phyloP scores from a whole-genome alignment of 2,329 filamentous ascomycete genomes.

The Alternaria triticimaculans region DNA sequence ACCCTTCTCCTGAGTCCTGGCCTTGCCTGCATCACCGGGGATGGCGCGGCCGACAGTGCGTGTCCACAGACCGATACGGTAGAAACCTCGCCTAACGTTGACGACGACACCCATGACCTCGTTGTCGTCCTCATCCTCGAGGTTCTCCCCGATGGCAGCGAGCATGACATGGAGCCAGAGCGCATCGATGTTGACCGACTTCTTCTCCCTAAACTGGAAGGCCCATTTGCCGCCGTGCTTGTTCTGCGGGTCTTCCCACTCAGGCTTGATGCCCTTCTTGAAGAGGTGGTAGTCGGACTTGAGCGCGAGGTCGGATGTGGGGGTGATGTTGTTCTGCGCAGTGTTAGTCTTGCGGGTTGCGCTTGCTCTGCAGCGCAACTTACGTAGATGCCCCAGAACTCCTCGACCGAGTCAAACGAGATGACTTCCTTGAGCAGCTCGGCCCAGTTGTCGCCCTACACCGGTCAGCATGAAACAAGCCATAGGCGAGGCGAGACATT shows the following conservation, averaged over 20 bases:
- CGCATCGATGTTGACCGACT: constrained; percentile 87
- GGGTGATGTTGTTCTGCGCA: constrained; percentile 94
- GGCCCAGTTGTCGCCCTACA: constrained; percentile 95
- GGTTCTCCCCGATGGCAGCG: constrained; percentile 93
- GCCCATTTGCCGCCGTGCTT: constrained; percentile 99
- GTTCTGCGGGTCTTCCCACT: constrained; percentile 98
- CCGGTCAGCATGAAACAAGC: constrained; percentile 19
- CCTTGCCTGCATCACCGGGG: constrained; percentile 77
- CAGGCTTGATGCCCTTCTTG: constrained; percentile 94
- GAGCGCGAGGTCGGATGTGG: constrained; percentile 91
- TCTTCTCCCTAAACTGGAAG: constrained; percentile 97
- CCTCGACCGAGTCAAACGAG: constrained; percentile 97
- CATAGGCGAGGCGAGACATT: background rate
- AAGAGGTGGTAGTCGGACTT: constrained; percentile 99
- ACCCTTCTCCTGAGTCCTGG: constrained; percentile 79
- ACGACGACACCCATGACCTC: constrained; percentile 99
- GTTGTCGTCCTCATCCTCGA: constrained; percentile 91
- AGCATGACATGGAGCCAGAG: constrained; percentile 98
- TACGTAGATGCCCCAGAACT: constrained; percentile 99
- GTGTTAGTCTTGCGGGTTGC: constrained; percentile 17
- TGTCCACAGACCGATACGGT: constrained; percentile 97
- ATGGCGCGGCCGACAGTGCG: constrained; percentile 88
- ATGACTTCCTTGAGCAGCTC: constrained; percentile 98
- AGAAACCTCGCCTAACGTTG: constrained; percentile 98
- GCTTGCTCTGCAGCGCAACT: constrained; percentile 49